Percentiles rank a stretch among this genome's conserved stretches.
phyloP scores from a whole-genome alignment of 441 rosid genomes.

The Mallotus repandus region DNA sequence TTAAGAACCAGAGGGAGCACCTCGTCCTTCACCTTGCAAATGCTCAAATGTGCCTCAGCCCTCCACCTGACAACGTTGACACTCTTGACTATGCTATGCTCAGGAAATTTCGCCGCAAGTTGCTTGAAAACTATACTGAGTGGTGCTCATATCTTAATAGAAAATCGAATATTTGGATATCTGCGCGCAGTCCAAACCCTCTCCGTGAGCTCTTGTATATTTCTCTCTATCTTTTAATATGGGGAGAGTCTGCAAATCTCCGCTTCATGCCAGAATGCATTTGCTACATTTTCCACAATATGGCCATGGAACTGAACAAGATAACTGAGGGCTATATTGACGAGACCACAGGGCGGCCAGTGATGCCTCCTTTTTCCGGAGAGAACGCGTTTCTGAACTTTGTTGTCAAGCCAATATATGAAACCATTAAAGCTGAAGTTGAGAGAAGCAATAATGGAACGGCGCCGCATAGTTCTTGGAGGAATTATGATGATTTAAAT shows the following conservation, averaged over 20 bases:
- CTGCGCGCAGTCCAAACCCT: conserved; percentile 49
- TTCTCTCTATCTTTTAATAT: conserved; percentile 65
- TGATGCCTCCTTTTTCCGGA: conserved; percentile 67
- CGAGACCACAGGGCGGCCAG: conserved; percentile 82
- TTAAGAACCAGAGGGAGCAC: conserved; percentile 84
- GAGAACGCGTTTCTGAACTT: conserved; percentile 63
- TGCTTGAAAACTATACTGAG: conserved; percentile 61
- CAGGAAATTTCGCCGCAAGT: conserved; percentile 61
- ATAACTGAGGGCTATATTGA: conserved; percentile 76
- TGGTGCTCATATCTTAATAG: conserved; percentile 81
- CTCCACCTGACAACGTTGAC: conserved; percentile 79
- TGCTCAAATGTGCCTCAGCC: conserved; percentile 93
- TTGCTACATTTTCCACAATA: conserved; percentile 74
- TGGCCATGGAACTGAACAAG: conserved; percentile 84
- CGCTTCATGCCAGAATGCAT: conserved; percentile 90
- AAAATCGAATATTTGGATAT: conserved; percentile 84
- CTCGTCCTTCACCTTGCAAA: conserved; percentile 82
- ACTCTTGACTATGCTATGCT: conserved; percentile 62
- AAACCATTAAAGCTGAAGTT: conserved; percentile 60
- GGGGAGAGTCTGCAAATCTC: conserved; percentile 90
- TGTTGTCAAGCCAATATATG: conserved; percentile 78
- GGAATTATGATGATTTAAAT: conserved; percentile 86
- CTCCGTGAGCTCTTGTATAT: conserved; percentile 76
- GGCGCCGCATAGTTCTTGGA: conserved; percentile 70
- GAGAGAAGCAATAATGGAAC: conserved; percentile 73